A percentile compares a stretch with the other conserved stretches of the same genome.
Evolutionary conservation across 2,329 filamentous ascomycete species (phyloP).

Genomic region (Aspergillus alliaceus): DNA sequence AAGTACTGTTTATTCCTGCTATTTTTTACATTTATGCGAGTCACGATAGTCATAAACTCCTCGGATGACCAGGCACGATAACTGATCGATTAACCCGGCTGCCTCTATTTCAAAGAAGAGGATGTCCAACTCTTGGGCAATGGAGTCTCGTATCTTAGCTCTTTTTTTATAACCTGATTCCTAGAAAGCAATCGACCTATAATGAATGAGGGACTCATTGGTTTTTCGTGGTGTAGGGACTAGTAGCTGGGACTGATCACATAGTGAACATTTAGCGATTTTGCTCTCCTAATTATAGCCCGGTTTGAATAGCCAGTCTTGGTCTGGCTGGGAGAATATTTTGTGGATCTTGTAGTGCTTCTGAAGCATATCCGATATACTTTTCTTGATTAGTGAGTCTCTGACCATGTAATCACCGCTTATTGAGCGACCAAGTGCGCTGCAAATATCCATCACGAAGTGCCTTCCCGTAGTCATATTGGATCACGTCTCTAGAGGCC

Average conservation of each 20-base stretch:
- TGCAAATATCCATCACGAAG: conserved; percentile 17
- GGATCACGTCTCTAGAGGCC: conserved; percentile 1
- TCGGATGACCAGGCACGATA: too few species aligned
- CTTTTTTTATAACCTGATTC: too few species aligned
- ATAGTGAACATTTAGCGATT: conserved; percentile 9
- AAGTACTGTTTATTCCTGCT: too few species aligned
- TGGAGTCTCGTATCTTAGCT: too few species aligned
- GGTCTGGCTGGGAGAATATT: conserved; percentile 8
- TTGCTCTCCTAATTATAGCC: conserved; percentile 8
- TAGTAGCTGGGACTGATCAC: conserved; percentile 14
- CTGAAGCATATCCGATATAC: not conserved
- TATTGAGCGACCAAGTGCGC: conserved; percentile 19
- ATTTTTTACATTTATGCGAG: too few species aligned
- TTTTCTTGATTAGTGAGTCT: not conserved
- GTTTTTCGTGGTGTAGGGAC: too few species aligned
- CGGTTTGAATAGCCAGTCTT: conserved; percentile 13
- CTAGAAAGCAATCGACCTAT: too few species aligned
- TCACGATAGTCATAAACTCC: too few species aligned
- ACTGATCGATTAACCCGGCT: too few species aligned
- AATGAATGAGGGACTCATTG: too few species aligned
- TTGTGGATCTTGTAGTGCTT: not conserved
- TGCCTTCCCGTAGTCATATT: too few species aligned
- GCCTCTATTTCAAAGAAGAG: too few species aligned
- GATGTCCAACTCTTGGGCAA: conserved; percentile 23
- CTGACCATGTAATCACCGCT: conserved; percentile 2